Base-by-base conservation (phyloP, 2,329 filamentous ascomycete genomes). In the Fusarium kyushuense region DNA sequence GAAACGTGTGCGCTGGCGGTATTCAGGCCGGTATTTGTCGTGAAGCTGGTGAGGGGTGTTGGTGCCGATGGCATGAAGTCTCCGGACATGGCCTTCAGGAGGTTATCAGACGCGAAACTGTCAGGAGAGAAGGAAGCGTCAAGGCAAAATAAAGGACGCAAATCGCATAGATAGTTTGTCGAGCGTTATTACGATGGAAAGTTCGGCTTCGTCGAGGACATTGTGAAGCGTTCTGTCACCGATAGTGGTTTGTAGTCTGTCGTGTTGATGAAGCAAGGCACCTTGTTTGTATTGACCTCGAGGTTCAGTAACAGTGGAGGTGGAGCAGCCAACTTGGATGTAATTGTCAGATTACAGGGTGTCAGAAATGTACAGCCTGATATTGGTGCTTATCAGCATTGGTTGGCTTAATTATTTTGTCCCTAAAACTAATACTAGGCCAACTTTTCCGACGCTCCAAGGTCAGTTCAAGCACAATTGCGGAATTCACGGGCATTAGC, bases 1-100 rank as follows among this genome's bases (percentile, higher is more conserved):
- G 83, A 55, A 53, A 60, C 45, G 51, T 55, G 21, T n/a, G 47
- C 23, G 51, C 32, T 35, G 57, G 49, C 45, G 29, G 63, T 65
- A 42, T 59, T 65, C 38, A 52, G 23, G 43, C 52, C 52, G 49
- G 58, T 48, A 35, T 43, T 56, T 36, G 59, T 55, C 53, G 63
- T 55, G 21, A 73, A 66, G 60, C 49, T 70, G 40, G 72, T 65
- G 55, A 65, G 56, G 41, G 70, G 52, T 35, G 66, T 63, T 53
- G 62, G 61, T 42, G 65, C 67, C 16, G 65, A 67, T 42, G 66
- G 53, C 51, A 65, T 51, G 49, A 72, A 61, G 46, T 71, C 69
- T 54, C 69, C 54, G 62, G 72, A 67, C 72, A 74, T 74, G 63
- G 58, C 71, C 71, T 63, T 23, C 16, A 30, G 36, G 35, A 46